Evolutionary conservation across 2,329 filamentous ascomycete genomes (phyloP), one percentile per base, ranked within the genome.

Genomic region (Xylogone sp.): DNA sequence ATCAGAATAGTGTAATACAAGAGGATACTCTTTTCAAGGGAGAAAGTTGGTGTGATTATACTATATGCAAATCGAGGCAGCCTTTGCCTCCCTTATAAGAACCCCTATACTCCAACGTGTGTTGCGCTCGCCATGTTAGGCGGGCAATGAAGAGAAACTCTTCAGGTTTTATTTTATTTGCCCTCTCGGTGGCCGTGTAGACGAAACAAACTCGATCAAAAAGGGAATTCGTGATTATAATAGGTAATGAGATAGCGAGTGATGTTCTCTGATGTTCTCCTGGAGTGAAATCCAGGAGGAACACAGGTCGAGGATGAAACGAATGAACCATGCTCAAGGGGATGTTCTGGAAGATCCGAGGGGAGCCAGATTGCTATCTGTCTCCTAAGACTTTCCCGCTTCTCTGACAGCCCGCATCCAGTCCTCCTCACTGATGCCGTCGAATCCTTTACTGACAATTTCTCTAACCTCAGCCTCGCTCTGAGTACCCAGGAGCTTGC

Each of bases 401-500:
- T 48, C 53, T 39, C 61, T 57, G 22, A 65, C 53, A 42, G 31
- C 21, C 18, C 42, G 39, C 50, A 65, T 60, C 63, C 63, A 65
- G 34, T 59, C 53, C 20, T 65, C 62, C 29, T 63, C 62, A 3
- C 34, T 50, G 18, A 57, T 10, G 27, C 46, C 43, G 21, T 55
- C 54, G 22, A 62, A 21, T 1, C 58, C 57, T 1, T 18, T 50
- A 29, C 39, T 43, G 9, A 64, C 47, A 21, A 60, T 53, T 1
- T 51, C 57, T 9, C 46, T 50, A 13, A 63, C 50, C 19, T 64
- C 54, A 29, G 54, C 49, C 3, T 52, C 46, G n/a, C 48, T 60
- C 45, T 51, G 42, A 2, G 55, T 56, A 20, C 74, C 73, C 52
- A 79, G 78, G 1, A 81, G 65, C 50, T 68, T 75, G 10, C 69